These are phyloP conservation scores for Claviceps sp. DNA, from an alignment of 2,329 filamentous ascomycete species.

Conservation along the genomic window DNA sequence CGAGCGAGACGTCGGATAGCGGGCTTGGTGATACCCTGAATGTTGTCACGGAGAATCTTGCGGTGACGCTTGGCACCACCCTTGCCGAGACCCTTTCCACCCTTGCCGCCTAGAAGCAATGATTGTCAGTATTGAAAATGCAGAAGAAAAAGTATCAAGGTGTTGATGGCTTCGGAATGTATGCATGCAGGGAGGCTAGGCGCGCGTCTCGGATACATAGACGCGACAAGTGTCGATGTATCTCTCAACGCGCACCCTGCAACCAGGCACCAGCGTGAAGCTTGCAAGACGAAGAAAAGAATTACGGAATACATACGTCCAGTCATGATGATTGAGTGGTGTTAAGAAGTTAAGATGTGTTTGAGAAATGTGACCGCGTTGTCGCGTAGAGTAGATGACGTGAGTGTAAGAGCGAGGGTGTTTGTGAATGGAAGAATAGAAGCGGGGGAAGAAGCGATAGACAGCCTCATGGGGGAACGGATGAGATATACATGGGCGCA, in stretches of 20 bases:
- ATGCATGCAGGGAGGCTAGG: not conserved
- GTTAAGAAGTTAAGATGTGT: constrained; percentile 7
- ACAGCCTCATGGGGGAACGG: no score
- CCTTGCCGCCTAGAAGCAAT: constrained; percentile 61
- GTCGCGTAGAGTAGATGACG: not conserved
- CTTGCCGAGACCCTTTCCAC: constrained; percentile 96
- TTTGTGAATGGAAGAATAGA: no score
- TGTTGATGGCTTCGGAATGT: not conserved
- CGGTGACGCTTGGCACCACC: constrained; percentile 97
- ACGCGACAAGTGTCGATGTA: not conserved
- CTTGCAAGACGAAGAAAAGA: constrained; percentile 2
- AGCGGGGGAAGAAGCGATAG: no score
- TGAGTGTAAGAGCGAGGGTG: no score
- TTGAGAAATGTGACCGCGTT: not conserved
- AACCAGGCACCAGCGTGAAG: not conserved
- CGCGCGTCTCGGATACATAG: not conserved
- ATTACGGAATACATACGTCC: constrained; percentile 45
- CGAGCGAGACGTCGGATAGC: constrained; percentile 96
- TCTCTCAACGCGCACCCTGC: not conserved
- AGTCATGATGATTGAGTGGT: constrained; percentile 46
- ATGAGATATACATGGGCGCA: no score
- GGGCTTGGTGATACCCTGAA: constrained; percentile 98
- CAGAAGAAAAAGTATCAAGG: not conserved
- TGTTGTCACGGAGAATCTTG: constrained; percentile 99
- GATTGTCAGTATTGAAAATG: constrained; percentile 28